Base-by-base conservation (phyloP, 2,329 filamentous ascomycete species). In the Fusarium metavorans region DNA sequence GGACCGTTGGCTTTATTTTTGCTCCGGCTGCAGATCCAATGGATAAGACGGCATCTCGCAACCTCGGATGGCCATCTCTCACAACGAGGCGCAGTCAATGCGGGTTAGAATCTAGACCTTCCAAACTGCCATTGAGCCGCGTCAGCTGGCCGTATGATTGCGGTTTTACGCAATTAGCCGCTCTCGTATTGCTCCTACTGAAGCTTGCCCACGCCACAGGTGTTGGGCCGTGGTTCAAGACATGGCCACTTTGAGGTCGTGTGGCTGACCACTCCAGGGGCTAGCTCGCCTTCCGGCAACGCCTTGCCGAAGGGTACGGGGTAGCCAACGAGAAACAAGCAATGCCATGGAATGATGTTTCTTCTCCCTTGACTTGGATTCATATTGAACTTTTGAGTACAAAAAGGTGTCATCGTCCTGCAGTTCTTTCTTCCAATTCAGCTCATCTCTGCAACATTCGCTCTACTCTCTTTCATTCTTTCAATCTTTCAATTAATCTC, bases 141-240 rank as follows among this genome's bases (percentile, higher is more conserved):
- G 54, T 58, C 32, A 39, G 14, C 54, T 25, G 50, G 13, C 34
- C n/a, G 54, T 37, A 39, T 37, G 54, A 58, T 37, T 37, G 23
- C 54, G 14, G 14, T 58, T 58, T 58, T 37, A 58, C 54, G 54
- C 54, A 58, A 58, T 58, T 58, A 58, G 54, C 54, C 54, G 54
- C 30, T 6, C 54, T 58, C 54, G 54, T 58, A 58, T 58, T 58
- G 23, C 54, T 37, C n/a, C 32, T 37, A 25, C 20, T 37, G 54
- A 39, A 58, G 54, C 14, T 58, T 58, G 32, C 32, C 25, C 35
- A 41, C 35, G 35, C 57, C 57, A 41, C 57, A 59, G 35, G 20
- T 30, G 23, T 20, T 41, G 32, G 23, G 25, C 16, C 16, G 23
- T 30, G 45, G 14, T 59, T 41, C 34, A 9, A 37, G 54, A 58